Base-by-base conservation (phyloP, 768 basidiomycete species). In the Trametes cubensis region DNA sequence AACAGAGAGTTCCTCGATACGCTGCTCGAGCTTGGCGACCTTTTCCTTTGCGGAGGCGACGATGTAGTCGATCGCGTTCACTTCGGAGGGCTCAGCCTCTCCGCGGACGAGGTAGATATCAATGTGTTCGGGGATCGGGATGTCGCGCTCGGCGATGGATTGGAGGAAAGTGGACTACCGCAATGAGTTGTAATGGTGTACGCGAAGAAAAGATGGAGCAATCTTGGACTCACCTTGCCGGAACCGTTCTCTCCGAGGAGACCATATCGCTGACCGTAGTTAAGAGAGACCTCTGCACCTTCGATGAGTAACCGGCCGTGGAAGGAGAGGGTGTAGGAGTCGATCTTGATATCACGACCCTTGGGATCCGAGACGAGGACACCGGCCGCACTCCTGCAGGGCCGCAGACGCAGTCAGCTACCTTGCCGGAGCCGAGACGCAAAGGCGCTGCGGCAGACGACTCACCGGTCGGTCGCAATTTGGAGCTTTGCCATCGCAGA, bases 11-110 rank as follows among this genome's bases (percentile, higher is more conserved):
- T 96, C 92, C 75, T 99, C 96, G 71, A 98, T 96, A 72, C 89
- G 86, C 65, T 88, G 87, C 77, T 99, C 96, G 61, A 99, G 85
- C 63, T 87, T 86, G 23, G 94, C 94, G 28, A 98, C 96, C 79
- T 98, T 98, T 64, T 86, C 88, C 71, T 82, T 90, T 38, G 97
- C 96, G 13, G 94, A 96, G 25, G 86, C 85, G 71, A 98, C 83
- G 78, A 98, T 98, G 80, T 92, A 99, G 72, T 98, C 96, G 61
- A 98, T 78, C n/a, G 96, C 97, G 72, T 96, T 98, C 66, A 92
- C 85, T 2, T 97, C 91, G 15, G 94, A 89, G 0, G 96, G 96
- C 69, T 98, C 96, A 1, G 93, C 96, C 74, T 98, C 96, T 64
- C 96, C 95, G 25, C 88, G 79, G 60, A 99, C 96, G 67, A 98